Base-by-base conservation (phyloP, 352 stramenopile species). In the Elongisporangium undulatum region DNA sequence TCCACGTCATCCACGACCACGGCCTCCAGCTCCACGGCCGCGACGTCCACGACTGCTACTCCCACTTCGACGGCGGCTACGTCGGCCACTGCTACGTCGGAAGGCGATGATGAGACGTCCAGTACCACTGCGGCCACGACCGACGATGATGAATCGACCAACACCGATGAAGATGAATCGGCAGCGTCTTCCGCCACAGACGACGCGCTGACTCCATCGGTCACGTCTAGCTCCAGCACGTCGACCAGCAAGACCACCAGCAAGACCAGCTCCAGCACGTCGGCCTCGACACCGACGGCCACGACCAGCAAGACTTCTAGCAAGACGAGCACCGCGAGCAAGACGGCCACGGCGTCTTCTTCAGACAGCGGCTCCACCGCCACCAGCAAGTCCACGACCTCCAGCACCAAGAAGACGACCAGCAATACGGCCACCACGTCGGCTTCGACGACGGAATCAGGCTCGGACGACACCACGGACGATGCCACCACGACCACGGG, bases 301-400 rank as follows among this genome's bases (percentile, higher is more conserved):
- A 59, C 60, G 22, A 68, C 39, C 16, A 53, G 49, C 49, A 24
- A 21, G 49, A 24, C 49, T 56, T 49, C 21, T 51, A 49, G 19
- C 49, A 68, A 59, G 48, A 64, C 59, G 20, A 57, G 55, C 5
- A 54, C 63, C 16, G 61, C 15, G 1, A 66, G 49, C 2, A 17
- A 59, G 16, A 58, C 55, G 13, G 49, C 64, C 26, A 3, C 51
- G 3, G 58, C 54, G 34, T 59, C 59, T 21, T 41, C 45, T 20
- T 51, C 39, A 16, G 66, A 68, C 29, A 63, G 61, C 9, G 56
- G 29, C 48, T 55, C 56, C 8, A 63, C 72, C 7, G 69, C 67
- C 3, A 77, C 62, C 21, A 24, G 19, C 21, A 24, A 24, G 49
- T 24, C 49, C 4, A 21, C 49, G 10, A 51, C 48, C 3, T 51